Evolutionary conservation across 192 early-diverging fungal genomes (phyloP).

Genomic region (Coemansia sp.): DNA sequence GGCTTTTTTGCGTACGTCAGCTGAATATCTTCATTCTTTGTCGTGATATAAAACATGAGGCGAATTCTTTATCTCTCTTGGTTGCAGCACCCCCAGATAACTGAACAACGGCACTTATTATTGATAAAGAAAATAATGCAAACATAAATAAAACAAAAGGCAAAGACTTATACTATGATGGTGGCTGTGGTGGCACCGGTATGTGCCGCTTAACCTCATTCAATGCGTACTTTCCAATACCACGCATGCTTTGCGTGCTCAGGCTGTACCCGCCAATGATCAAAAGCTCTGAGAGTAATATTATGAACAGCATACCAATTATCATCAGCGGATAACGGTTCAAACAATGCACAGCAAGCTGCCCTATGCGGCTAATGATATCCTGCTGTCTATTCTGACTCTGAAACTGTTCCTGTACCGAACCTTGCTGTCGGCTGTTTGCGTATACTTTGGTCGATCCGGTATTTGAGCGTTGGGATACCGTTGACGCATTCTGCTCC

Average conservation of each 20-base stretch:
- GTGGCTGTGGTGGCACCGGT: constrained; percentile 16
- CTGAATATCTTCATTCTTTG: no score
- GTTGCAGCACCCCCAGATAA: not conserved
- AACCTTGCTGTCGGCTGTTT: not conserved
- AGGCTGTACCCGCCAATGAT: constrained; percentile 34
- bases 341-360: constrained; percentile 26
- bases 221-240: constrained; percentile 21
- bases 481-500: constrained; percentile 10
- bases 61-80: no score
- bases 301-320: constrained; percentile 40
- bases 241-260: constrained; percentile 19
- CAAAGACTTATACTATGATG: constrained; percentile 11
- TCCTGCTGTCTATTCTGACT: constrained; percentile 19
- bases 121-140: constrained; percentile 2
- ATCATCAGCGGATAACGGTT: constrained; percentile 42
- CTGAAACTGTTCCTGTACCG: not conserved
- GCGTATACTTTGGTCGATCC: constrained; percentile 42
- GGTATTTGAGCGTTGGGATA: constrained; percentile 19
- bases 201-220: constrained; percentile 27
- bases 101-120: not conserved
- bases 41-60: no score
- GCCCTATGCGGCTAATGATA: constrained; percentile 30
- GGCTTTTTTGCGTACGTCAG: not conserved
- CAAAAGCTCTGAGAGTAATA: constrained; percentile 43
- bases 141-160: constrained; percentile 8